Percentiles rank a stretch among this genome's conserved stretches.
Evolutionary conservation across 129 eudicot genomes (phyloP).

Genomic region (Kitagawia praeruptora): DNA sequence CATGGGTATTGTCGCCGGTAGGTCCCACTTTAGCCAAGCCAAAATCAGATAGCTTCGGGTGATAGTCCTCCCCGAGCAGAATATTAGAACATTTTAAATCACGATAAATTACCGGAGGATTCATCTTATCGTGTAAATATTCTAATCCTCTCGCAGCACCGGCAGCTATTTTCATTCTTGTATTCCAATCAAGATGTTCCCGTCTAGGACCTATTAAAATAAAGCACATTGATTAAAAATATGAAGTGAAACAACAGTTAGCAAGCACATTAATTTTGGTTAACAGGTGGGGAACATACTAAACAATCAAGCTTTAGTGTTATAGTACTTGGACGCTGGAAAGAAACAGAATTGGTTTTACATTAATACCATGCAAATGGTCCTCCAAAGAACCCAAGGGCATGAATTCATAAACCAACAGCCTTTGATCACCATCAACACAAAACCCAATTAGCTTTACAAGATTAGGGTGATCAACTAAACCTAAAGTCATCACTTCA

Average conservation of each 20-base stretch:
- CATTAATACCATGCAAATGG: slow-evolving; percentile 57
- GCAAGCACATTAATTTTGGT: neutral
- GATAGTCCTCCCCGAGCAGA: slow-evolving; percentile 63
- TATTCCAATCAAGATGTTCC: slow-evolving; percentile 59
- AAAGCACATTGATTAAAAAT: neutral
- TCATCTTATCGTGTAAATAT: slow-evolving; percentile 75
- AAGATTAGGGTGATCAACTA: slow-evolving; percentile 68
- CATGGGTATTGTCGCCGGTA: slow-evolving; percentile 83
- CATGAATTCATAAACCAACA: slow-evolving; percentile 82
- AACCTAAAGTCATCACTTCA: slow-evolving; percentile 61
- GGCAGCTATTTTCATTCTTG: slow-evolving; percentile 82
- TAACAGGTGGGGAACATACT: neutral
- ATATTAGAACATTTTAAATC: slow-evolving; percentile 87
- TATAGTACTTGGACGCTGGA: neutral
- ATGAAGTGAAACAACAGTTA: neutral
- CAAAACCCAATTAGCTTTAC: slow-evolving; percentile 83
- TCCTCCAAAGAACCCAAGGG: slow-evolving; percentile 77
- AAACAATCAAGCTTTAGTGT: neutral
- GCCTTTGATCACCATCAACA: slow-evolving; percentile 79
- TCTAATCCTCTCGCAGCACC: slow-evolving; percentile 80
- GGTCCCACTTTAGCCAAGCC: slow-evolving; percentile 96
- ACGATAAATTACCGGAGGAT: slow-evolving; percentile 70
- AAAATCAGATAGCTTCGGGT: slow-evolving; percentile 85
- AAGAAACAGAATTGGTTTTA: neutral
- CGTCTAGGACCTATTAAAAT: slow-evolving; percentile 26